Evolutionary conservation across 257 asterid species (phyloP).

Genomic region (Voacanga thouarsii): DNA sequence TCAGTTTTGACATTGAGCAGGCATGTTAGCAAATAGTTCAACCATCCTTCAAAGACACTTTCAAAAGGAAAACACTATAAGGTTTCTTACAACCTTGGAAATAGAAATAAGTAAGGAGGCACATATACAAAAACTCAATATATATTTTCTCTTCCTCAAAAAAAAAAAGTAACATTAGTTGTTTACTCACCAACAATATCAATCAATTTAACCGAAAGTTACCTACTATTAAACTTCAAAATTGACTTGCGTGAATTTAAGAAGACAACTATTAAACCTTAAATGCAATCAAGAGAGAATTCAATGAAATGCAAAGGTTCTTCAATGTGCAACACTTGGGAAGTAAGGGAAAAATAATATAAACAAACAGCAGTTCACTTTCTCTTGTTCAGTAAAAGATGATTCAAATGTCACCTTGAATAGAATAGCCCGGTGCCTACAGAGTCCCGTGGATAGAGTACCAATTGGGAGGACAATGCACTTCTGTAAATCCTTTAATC

Average conservation of each 20-base stretch:
- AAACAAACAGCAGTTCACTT: neutral
- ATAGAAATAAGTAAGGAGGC: neutral
- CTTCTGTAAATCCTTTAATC: conserved; percentile 57
- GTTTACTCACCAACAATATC: neutral
- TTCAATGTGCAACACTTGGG: neutral
- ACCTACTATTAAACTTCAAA: neutral
- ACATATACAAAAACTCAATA: neutral
- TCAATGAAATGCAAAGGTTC: neutral
- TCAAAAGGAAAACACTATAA: neutral
- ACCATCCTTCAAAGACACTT: neutral
- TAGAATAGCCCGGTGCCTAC: conserved; percentile 94
- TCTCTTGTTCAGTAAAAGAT: neutral
- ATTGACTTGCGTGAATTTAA: neutral
- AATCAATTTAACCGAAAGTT: neutral
- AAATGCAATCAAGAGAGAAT: neutral
- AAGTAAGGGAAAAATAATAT: neutral
- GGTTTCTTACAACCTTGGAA: neutral
- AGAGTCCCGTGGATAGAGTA: conserved; percentile 76
- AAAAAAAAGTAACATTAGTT: neutral
- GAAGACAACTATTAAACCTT: neutral
- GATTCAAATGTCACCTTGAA: conserved; percentile 62
- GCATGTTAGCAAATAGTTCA: neutral
- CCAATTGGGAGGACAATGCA: conserved; percentile 86
- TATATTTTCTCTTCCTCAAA: neutral
- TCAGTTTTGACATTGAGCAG: neutral